These are phyloP conservation scores for Sugiyamaella marilandica DNA, from an alignment of 805 yeast genomes.

Conservation along the genomic window DNA sequence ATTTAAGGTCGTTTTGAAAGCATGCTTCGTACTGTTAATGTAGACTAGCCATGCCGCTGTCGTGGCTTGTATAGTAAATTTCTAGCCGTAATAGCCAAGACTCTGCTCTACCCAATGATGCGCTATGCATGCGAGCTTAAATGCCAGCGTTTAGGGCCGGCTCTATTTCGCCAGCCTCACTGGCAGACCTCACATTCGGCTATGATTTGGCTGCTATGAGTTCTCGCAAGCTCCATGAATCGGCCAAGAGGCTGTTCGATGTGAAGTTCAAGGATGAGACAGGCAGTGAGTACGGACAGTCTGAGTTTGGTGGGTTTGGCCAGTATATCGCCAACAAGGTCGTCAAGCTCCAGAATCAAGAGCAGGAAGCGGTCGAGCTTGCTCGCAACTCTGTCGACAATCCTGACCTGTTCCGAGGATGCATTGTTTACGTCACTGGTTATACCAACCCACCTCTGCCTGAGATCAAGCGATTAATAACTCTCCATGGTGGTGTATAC, in stretches of 20 bases:
- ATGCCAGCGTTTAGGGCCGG: too few relatives aligned
- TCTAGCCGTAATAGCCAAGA: too few relatives aligned
- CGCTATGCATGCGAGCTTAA: too few relatives aligned
- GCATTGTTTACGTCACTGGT: slow-evolving; percentile 80
- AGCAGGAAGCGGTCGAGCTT: slow-evolving; percentile 22
- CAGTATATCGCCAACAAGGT: slow-evolving; percentile 60
- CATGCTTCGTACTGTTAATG: too few relatives aligned
- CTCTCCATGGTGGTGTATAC: slow-evolving; percentile 76
- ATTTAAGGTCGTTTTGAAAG: too few relatives aligned
- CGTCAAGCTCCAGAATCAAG: slow-evolving; percentile 51
- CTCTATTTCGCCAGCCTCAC: too few relatives aligned
- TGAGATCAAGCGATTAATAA: slow-evolving; percentile 64
- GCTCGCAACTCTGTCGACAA: slow-evolving; percentile 18
- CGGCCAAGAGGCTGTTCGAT: slow-evolving; percentile 14
- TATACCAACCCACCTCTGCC: slow-evolving; percentile 76
- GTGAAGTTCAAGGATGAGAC: slow-evolving; percentile 19
- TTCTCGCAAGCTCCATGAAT: slow-evolving; percentile 10
- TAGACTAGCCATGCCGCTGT: too few relatives aligned
- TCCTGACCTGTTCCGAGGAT: slow-evolving; percentile 53
- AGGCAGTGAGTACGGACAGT: slow-evolving; percentile 36
- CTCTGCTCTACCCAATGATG: too few relatives aligned
- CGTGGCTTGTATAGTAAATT: too few relatives aligned
- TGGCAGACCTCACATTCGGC: too few relatives aligned
- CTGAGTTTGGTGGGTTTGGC: slow-evolving; percentile 62
- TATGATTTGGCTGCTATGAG: background rate